phyloP scores from a whole-genome alignment of 176 grass and related monocot genomes.

The Rhynchospora tenuis region DNA sequence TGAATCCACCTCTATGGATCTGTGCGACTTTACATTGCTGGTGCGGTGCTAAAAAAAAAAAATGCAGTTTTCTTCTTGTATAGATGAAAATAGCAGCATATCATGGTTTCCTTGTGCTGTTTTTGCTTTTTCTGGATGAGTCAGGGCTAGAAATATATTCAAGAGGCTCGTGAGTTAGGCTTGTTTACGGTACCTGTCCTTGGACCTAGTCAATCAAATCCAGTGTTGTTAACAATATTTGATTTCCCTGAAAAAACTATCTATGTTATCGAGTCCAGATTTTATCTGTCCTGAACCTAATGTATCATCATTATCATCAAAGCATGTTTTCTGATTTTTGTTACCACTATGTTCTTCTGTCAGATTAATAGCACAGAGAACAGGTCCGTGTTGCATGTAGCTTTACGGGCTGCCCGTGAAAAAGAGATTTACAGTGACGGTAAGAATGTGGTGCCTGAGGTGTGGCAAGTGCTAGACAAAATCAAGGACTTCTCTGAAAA shows the following conservation, averaged over 20 bases:
- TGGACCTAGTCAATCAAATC: neutral
- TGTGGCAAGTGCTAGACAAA: constrained; percentile 86
- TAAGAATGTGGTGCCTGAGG: constrained; percentile 67
- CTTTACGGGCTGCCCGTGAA: constrained; percentile 67
- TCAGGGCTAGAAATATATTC: too few species aligned
- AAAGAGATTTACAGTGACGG: constrained; percentile 73
- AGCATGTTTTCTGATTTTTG: neutral
- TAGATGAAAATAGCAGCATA: neutral
- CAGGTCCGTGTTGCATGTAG: constrained; percentile 86
- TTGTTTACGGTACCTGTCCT: neutral
- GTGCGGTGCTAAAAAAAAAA: neutral
- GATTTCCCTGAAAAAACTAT: neutral
- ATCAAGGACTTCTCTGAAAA: constrained; percentile 93
- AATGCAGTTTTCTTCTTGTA: neutral
- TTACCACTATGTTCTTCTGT: constrained; percentile 18
- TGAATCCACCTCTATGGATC: neutral
- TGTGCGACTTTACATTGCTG: neutral
- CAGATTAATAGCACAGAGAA: constrained; percentile 94
- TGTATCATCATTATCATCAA: neutral
- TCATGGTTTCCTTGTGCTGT: neutral
- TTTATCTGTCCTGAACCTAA: neutral
- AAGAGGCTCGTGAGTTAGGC: neutral
- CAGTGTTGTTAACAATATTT: neutral
- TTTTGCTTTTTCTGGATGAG: neutral
- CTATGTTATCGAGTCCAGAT: neutral